Conservation (phyloP, 257 asterid species). For the Salvia miltiorrhiza region DNA sequence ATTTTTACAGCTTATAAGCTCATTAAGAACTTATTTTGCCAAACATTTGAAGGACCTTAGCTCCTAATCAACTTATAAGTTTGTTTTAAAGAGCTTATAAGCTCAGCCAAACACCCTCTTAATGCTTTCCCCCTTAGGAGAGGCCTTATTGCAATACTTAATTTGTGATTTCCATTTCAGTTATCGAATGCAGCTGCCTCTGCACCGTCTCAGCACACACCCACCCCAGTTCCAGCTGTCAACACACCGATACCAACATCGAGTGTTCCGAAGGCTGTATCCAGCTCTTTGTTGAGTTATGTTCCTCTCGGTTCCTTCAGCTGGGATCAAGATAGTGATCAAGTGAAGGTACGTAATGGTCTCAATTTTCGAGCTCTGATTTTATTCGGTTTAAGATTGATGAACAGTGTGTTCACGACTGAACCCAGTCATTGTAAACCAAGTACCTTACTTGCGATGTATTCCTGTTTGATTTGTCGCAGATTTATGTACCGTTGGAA, state of each 20-base stretch:
- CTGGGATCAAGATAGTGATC: conserved; percentile 90
- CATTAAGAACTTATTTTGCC: too few species aligned
- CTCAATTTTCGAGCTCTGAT: not conserved
- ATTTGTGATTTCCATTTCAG: conserved; percentile 27
- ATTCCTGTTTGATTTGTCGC: not conserved
- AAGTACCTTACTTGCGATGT: not conserved
- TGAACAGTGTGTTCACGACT: not conserved
- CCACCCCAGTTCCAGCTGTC: conserved; percentile 32
- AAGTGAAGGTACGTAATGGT: conserved; percentile 71
- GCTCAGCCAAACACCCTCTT: too few species aligned
- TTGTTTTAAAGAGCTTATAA: too few species aligned
- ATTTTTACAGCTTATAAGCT: too few species aligned
- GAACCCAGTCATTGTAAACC: not conserved
- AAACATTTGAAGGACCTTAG: too few species aligned
- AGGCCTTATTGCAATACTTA: not conserved
- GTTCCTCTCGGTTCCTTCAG: conserved; percentile 70
- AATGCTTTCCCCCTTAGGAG: not conserved
- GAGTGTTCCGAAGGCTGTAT: conserved; percentile 31
- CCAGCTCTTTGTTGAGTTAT: conserved; percentile 39
- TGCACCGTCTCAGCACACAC: conserved; percentile 22
- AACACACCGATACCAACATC: conserved; percentile 16
- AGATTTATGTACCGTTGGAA: conserved; percentile 80
- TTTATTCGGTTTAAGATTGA: not conserved
- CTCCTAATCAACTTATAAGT: too few species aligned
- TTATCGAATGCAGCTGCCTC: conserved; percentile 30